phyloP scores from a whole-genome alignment of 805 yeast species.

The Starmera caribaea region DNA sequence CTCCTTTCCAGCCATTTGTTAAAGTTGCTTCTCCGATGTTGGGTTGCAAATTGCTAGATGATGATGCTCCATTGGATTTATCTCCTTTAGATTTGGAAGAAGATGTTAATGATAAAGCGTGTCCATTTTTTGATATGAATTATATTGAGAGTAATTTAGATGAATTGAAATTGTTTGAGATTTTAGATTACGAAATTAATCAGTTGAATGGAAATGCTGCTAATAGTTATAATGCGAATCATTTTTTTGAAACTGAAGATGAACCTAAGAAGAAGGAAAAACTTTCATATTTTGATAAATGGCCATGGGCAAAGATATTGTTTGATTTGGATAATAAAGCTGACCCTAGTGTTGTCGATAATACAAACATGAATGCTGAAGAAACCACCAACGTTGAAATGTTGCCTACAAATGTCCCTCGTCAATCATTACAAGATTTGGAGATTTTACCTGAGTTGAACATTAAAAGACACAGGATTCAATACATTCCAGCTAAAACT shows the following conservation, averaged over 20 bases:
- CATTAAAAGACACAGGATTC: neutral
- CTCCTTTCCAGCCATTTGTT: constrained; percentile 9
- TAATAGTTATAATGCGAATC: constrained; percentile 3
- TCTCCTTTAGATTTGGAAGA: constrained; percentile 5
- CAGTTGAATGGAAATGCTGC: constrained; percentile 1
- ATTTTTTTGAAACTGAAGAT: constrained; percentile 7
- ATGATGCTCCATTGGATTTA: constrained; percentile 13
- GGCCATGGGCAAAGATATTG: constrained; percentile 14
- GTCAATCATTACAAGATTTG: neutral
- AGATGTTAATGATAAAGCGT: constrained; percentile 1
- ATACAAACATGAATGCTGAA: neutral
- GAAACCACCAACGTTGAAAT: constrained; percentile 1
- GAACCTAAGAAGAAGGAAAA: constrained; percentile 7
- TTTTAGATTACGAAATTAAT: constrained; percentile 15
- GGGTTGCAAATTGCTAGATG: constrained; percentile 12
- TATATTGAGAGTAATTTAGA: constrained; percentile 4
- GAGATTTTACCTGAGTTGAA: neutral
- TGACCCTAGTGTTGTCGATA: neutral
- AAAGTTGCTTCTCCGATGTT: constrained; percentile 10
- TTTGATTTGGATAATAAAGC: constrained; percentile 6
- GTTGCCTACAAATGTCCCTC: neutral
- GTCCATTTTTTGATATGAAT: constrained; percentile 6
- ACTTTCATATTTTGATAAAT: constrained; percentile 1
- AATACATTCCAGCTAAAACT: neutral
- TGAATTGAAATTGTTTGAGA: constrained; percentile 11